Base-by-base conservation (phyloP, 2,329 filamentous ascomycete genomes). In the Pestalotiopsis sp. region DNA sequence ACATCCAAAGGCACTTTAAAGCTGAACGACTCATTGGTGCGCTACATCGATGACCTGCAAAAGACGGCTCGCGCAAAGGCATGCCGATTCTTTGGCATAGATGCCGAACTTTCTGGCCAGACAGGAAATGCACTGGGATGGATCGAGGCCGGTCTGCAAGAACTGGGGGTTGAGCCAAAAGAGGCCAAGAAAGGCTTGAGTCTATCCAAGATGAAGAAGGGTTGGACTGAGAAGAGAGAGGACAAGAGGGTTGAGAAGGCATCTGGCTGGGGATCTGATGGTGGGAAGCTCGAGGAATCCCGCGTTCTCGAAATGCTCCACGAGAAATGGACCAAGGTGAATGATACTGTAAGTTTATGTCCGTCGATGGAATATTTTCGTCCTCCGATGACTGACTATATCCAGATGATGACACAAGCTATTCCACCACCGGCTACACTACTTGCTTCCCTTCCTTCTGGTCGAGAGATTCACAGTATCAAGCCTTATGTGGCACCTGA, bases 301-400 rank as follows among this genome's bases (percentile, higher is more conserved):
- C 87, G 94, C 67, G 92, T 98, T 2, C 85, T 98, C 65, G 93
- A 96, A 74, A 93, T 96, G 90, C 83, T 99, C 41, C 89, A 97
- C 74, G 87, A 85, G 49, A 98, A 97, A 78, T 98, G 96, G 95
- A 90, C 89, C 70, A 96, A 94, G 82, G 90, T 94, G 80, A 99
- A 99, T 77, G 94, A 98, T 79, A 97, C 93, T 20, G 93, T 97
- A 82, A 82, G 89, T 71, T 67, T 14, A 69, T 13, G 31, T 41
- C 17, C 17, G 5, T 12, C 14, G 25, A 23, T n/a, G 20, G 57
- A 17, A 60, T 52, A 13, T 3, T 23, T 67, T 31, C 12, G 20
- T 67, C 20, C 13, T 36, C 7, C 31, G 7, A 52, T 56, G 62
- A 27, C 45, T 66, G 49, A 69, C 71, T 68, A 71, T 63, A 36